Conservation (phyloP, 2,329 filamentous ascomycete genomes). For the Cladosporium sp. region DNA sequence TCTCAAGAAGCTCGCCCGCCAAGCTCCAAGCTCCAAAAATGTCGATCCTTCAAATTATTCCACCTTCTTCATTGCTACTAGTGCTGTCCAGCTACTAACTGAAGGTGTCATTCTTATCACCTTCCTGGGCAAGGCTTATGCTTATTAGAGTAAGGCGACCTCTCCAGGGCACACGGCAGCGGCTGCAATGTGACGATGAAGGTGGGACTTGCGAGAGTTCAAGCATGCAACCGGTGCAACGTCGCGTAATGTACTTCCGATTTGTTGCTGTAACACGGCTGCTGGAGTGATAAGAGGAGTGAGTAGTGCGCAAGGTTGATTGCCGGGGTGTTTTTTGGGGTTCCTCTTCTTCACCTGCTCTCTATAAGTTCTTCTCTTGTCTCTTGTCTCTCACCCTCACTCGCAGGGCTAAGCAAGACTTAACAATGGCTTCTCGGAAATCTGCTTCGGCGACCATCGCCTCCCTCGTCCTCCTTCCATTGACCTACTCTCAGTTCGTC, state of each 20-base stretch:
- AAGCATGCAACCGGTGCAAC: slow-evolving; percentile 3
- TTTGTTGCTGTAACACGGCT: background rate
- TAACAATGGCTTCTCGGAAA: background rate
- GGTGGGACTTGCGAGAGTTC: background rate
- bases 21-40: background rate
- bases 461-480: background rate
- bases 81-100: background rate
- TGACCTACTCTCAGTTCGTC: slow-evolving; percentile 43
- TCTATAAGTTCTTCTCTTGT: background rate
- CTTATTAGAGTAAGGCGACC: slow-evolving; percentile 2
- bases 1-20: background rate
- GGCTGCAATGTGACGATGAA: background rate
- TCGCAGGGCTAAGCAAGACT: background rate
- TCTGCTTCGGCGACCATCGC: background rate
- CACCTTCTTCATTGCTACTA: slow-evolving; percentile 14
- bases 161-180: background rate
- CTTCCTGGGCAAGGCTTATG: slow-evolving; percentile 9
- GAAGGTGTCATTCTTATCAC: slow-evolving; percentile 5
- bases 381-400: background rate
- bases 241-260: background rate
- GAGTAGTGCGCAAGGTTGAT: background rate
- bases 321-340: background rate
- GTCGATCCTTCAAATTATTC: background rate
- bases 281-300: background rate
- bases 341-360: background rate